Conservation (phyloP, 2,329 filamentous ascomycete species). For the Magnaporthales sp. region DNA sequence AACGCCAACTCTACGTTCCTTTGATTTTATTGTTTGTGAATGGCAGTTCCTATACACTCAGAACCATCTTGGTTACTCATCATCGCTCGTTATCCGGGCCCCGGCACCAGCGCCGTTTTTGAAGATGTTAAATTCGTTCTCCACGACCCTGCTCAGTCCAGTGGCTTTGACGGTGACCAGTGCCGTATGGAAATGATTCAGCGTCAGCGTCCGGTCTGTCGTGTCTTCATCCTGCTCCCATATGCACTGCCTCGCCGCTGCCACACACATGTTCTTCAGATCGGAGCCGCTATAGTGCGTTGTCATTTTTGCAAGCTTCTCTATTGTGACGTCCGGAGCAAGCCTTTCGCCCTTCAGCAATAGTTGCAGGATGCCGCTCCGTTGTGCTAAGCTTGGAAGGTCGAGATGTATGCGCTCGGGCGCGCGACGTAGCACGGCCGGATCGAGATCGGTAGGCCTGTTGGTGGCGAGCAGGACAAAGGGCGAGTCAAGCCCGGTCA, state of each 20-base stretch:
- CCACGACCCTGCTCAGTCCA: background rate
- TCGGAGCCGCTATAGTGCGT: constrained; percentile 42
- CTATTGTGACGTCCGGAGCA: constrained; percentile 35
- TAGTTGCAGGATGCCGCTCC: constrained; percentile 36
- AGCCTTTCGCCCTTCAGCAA: constrained; percentile 37
- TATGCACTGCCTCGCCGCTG: constrained; percentile 38
- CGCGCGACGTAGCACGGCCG: constrained; percentile 39
- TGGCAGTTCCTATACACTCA: no score
- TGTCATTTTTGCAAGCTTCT: constrained; percentile 32
- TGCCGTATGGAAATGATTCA: background rate
- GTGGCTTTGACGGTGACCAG: background rate
- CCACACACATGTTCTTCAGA: constrained; percentile 39
- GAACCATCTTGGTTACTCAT: background rate
- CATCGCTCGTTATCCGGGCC: background rate
- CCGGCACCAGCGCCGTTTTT: background rate
- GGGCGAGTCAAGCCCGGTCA: constrained; percentile 5
- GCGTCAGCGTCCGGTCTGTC: background rate
- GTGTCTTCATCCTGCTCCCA: constrained; percentile 3
- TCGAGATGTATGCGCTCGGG: constrained; percentile 39
- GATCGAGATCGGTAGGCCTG: constrained; percentile 21
- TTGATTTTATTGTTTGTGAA: background rate
- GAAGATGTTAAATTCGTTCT: background rate
- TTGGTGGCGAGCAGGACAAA: constrained; percentile 21
- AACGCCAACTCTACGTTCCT: background rate
- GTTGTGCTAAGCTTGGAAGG: constrained; percentile 33